Conservation (phyloP, 345 rosid genomes). For the Eucalyptus coolabah region DNA sequence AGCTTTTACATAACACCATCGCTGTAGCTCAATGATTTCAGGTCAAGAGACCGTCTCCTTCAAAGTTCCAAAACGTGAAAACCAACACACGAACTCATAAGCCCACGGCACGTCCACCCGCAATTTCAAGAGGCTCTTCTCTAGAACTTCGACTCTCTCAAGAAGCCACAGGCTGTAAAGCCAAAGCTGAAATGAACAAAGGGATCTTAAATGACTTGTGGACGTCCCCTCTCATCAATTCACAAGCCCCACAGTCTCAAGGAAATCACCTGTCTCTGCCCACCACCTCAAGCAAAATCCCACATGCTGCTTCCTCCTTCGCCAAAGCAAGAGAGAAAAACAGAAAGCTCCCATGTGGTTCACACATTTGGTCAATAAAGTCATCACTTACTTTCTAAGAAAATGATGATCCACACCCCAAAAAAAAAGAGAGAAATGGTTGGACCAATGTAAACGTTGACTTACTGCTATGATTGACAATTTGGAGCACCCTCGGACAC, state of each 20-base stretch:
- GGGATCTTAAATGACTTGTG: not conserved
- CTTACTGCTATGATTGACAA: not conserved
- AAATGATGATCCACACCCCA: not conserved
- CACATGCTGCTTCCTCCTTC: not conserved
- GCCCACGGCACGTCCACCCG: not conserved
- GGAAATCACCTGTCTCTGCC: not conserved
- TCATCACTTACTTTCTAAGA: not conserved
- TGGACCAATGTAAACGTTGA: not conserved
- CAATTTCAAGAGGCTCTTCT: not conserved
- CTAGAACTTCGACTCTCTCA: not conserved
- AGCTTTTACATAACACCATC: not conserved
- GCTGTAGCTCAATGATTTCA: not conserved
- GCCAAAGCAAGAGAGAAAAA: not conserved
- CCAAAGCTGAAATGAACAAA: not conserved
- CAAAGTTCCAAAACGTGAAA: not conserved
- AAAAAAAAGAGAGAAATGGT: not conserved
- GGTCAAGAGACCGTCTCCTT: not conserved
- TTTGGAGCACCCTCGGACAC: not conserved
- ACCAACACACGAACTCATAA: not conserved
- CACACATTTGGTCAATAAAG: constrained; percentile 8
- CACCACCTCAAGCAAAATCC: constrained; percentile 5
- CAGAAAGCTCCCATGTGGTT: not conserved
- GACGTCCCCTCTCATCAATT: not conserved
- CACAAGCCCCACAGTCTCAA: not conserved
- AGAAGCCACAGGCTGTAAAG: not conserved